These are phyloP conservation scores for Cyclaneusma minus DNA, from an alignment of 2,329 filamentous ascomycete species.

Conservation along the genomic window DNA sequence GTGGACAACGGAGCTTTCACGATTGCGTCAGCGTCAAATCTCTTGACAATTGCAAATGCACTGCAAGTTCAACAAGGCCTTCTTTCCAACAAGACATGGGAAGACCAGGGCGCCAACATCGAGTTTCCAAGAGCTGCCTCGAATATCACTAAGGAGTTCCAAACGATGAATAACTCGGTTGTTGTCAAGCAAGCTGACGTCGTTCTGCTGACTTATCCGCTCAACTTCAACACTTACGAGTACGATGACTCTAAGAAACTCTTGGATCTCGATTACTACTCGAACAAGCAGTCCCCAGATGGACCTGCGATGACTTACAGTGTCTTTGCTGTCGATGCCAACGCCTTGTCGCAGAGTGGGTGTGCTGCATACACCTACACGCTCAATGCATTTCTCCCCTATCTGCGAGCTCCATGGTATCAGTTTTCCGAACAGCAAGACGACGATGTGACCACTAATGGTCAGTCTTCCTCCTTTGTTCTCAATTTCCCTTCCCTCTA, in stretches of 20 bases:
- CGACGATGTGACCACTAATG: constrained; percentile 43
- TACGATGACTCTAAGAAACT: constrained; percentile 29
- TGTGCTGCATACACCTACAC: constrained; percentile 55
- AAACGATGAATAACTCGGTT: constrained; percentile 49
- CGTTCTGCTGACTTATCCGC: constrained; percentile 47
- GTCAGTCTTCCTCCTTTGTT: too few species aligned
- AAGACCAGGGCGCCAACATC: constrained; percentile 37
- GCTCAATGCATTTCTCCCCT: constrained; percentile 46
- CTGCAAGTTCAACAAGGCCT: constrained; percentile 10
- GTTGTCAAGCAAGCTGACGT: constrained; percentile 58
- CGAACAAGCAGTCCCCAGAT: constrained; percentile 49
- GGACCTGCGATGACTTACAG: constrained; percentile 63
- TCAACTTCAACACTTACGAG: constrained; percentile 42
- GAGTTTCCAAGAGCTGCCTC: constrained; percentile 35
- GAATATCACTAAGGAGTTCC: constrained; percentile 47
- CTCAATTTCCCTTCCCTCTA: too few species aligned
- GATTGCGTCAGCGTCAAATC: constrained; percentile 23
- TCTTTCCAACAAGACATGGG: constrained; percentile 39
- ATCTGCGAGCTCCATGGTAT: constrained; percentile 50
- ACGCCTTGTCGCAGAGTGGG: constrained; percentile 47
- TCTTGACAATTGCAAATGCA: constrained; percentile 29
- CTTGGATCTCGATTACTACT: constrained; percentile 56
- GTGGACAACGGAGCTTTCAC: constrained; percentile 53
- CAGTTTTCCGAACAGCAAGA: constrained; percentile 55
- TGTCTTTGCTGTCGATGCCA: constrained; percentile 52